These are phyloP conservation scores for Aurantiochytrium sp. DNA, from an alignment of 108 stramenopile genomes.

Conservation along the genomic window DNA sequence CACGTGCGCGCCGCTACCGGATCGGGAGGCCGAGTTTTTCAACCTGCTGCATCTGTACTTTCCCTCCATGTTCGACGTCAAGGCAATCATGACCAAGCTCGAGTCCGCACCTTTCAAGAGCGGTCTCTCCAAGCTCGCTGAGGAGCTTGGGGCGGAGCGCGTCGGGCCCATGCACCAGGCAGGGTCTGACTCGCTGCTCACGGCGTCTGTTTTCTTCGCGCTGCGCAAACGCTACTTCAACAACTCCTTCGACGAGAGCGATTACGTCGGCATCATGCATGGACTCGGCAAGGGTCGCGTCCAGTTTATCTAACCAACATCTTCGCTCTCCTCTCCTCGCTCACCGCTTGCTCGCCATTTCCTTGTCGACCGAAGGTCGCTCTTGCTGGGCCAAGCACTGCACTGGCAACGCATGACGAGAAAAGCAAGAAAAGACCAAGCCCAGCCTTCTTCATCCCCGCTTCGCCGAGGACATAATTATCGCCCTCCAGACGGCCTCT, in stretches of 20 bases:
- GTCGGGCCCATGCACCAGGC: slow-evolving; percentile 99
- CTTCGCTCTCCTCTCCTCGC: no score
- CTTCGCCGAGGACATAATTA: no score
- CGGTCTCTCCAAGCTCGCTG: slow-evolving; percentile 83
- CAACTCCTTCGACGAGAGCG: slow-evolving; percentile 34
- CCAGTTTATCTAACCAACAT: no score
- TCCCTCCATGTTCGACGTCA: slow-evolving; percentile 94
- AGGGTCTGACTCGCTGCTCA: slow-evolving; percentile 87
- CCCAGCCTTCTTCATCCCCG: no score
- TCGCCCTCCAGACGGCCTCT: no score
- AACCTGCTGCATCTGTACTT: slow-evolving; percentile 89
- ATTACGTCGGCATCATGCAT: slow-evolving; percentile 33
- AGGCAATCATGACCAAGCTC: slow-evolving; percentile 84
- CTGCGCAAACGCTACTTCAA: slow-evolving; percentile 56
- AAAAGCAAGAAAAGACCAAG: no score
- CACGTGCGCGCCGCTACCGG: slow-evolving; percentile 49
- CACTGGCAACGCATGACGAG: no score
- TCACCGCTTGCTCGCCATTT: no score
- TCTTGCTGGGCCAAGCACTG: no score
- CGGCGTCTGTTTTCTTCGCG: slow-evolving; percentile 88
- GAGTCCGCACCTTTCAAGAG: slow-evolving; percentile 78
- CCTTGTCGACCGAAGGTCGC: no score
- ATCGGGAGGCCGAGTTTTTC: slow-evolving; percentile 74
- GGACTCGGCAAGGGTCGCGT: slow-evolving; percentile 21
- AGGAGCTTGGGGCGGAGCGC: slow-evolving; percentile 82